Evolutionary conservation across 352 stramenopile species (phyloP), one percentile per base, ranked within the genome.

Genomic region (Globisporangium apiculatum): DNA sequence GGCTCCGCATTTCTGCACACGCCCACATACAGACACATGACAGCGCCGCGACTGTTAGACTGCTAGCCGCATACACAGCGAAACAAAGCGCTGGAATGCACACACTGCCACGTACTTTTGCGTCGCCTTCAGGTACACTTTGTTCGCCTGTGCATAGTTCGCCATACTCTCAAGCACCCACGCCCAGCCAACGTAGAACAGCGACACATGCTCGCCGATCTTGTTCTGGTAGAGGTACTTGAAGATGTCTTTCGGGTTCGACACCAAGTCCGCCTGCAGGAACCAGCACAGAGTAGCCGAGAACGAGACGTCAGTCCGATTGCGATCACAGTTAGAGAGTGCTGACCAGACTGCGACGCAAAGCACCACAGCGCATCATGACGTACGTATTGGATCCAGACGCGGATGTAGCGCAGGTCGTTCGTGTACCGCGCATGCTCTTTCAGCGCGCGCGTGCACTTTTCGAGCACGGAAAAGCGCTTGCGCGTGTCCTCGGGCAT

Each of bases 371-470:
- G 10, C 38, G 41, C 45, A 60, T 15, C 17, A n/a, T 31, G 5
- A 79, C 80, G 61, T 68, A 93, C 85, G 52, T 93, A 95, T 92
- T 89, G 78, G 43, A 95, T 88, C 85, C 85, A 95, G 37, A 95
- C 65, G 4, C 81, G 77, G 40, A 92, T 73, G 67, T 94, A 95
- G 61, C 81, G 69, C 49, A 86, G 73, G 58, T 93, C 83, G 64
- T 95, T 78, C 61, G 71, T 79, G 72, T 95, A 95, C 50, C 69
- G 58, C 1, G 62, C 40, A 35, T 72, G 62, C 48, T 78, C 70
- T 59, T 90, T 93, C 46, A 95, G 68, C 52, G 66, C 69, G 18
- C 82, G 78, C 24, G 85, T 93, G 60, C 73, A 87, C 48, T 88
- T 81, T 49, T 93, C 83, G 24, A 95, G 67, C 18, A 79, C 71